A percentile compares a stretch with the other conserved stretches of the same genome.
Evolutionary conservation across 306 rosid species (phyloP).

Genomic region (Ceratonia siliqua): DNA sequence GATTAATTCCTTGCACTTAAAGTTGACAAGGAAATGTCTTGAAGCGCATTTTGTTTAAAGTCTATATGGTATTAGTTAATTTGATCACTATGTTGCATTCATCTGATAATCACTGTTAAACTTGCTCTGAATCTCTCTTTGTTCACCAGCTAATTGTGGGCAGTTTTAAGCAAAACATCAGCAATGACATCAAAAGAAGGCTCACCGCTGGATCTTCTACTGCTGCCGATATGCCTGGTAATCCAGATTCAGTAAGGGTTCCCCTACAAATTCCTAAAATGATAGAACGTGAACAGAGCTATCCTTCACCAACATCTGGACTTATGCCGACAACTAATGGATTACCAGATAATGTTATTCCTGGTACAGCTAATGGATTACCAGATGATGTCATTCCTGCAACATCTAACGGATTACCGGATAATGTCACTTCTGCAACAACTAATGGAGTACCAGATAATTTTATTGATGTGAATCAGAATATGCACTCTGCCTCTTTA

Average conservation of each 20-base stretch:
- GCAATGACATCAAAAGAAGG: conserved; percentile 26
- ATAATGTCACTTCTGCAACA: neutral
- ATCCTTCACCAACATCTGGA: conserved; percentile 34
- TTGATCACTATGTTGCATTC: neutral
- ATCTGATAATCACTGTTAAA: neutral
- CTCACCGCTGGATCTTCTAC: neutral
- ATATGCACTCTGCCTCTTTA: conserved; percentile 1
- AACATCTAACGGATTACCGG: neutral
- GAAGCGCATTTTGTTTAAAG: neutral
- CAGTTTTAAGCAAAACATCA: conserved; percentile 46
- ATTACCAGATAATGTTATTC: neutral
- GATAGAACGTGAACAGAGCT: conserved; percentile 19
- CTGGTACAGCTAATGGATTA: conserved; percentile 4
- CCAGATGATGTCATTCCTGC: neutral
- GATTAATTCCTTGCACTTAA: neutral
- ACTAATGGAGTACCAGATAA: neutral
- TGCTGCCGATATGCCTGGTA: neutral
- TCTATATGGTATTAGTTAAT: neutral
- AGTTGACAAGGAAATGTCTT: neutral
- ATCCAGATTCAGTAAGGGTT: conserved; percentile 13
- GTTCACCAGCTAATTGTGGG: conserved; percentile 46
- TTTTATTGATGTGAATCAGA: neutral
- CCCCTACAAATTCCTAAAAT: conserved; percentile 20
- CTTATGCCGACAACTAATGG: conserved; percentile 17
- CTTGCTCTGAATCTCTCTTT: neutral